These are phyloP conservation scores for Penicillium hordei DNA, from an alignment of 2,329 filamentous ascomycete genomes.

Conservation along the genomic window DNA sequence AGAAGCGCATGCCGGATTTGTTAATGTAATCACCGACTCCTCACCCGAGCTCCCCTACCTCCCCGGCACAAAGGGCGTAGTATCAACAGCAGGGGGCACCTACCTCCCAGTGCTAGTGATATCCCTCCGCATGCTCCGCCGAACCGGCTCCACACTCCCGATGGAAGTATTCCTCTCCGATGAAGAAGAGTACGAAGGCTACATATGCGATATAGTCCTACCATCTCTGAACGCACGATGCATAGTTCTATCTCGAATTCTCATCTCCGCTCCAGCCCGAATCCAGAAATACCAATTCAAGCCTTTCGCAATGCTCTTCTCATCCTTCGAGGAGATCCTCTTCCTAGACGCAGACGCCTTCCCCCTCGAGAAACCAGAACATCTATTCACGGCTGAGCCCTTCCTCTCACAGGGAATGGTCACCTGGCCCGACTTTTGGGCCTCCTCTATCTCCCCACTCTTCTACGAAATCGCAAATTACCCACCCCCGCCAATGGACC, in stretches of 20 bases:
- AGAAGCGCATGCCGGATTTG: slow-evolving; percentile 37
- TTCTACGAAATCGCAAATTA: slow-evolving; percentile 49
- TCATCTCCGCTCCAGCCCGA: slow-evolving; percentile 33
- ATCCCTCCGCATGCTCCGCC: slow-evolving; percentile 48
- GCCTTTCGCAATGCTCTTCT: slow-evolving; percentile 51
- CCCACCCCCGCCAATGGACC: slow-evolving; percentile 30
- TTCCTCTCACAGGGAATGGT: slow-evolving; percentile 44
- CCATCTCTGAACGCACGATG: slow-evolving; percentile 46
- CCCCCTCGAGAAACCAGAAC: slow-evolving; percentile 44
- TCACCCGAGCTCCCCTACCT: slow-evolving; percentile 36
- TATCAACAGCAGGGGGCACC: slow-evolving; percentile 47
- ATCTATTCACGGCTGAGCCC: slow-evolving; percentile 43
- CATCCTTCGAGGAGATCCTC: slow-evolving; percentile 51
- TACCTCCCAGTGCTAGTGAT: slow-evolving; percentile 48
- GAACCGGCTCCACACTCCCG: slow-evolving; percentile 44
- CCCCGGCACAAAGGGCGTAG: slow-evolving; percentile 43
- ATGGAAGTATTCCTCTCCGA: slow-evolving; percentile 49
- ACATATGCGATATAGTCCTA: slow-evolving; percentile 47
- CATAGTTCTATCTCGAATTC: slow-evolving; percentile 46
- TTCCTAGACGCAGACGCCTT: slow-evolving; percentile 53
- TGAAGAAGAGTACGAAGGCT: slow-evolving; percentile 43
- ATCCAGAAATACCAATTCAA: slow-evolving; percentile 52
- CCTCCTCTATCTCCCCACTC: slow-evolving; percentile 42
- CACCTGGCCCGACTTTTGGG: slow-evolving; percentile 42
- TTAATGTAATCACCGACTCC: slow-evolving; percentile 29